phyloP scores from a whole-genome alignment of 78 protist genomes.

The Dictyostelium intermedium region DNA sequence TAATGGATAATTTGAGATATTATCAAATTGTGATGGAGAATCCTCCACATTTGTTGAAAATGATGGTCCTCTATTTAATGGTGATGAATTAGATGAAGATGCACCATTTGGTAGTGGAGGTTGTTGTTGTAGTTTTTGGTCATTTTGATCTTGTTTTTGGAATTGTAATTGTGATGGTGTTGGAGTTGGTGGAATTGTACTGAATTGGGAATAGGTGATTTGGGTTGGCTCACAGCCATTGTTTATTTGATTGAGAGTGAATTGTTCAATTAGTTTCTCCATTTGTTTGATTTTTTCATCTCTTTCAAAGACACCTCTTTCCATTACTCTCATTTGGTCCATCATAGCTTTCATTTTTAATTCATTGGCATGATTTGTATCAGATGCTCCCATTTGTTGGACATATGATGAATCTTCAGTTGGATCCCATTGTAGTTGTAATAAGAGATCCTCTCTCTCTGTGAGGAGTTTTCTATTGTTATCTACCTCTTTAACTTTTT shows the following conservation, averaged over 20 bases:
- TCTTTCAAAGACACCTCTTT: constrained; percentile 36
- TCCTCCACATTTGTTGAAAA: background rate
- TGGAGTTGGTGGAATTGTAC: constrained; percentile 3
- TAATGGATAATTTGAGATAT: background rate
- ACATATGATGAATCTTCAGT: constrained; percentile 1
- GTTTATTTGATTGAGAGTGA: constrained; percentile 5
- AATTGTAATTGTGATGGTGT: background rate
- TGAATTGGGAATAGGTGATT: background rate
- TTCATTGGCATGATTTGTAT: constrained; percentile 18
- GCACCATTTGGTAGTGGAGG: background rate
- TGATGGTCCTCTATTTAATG: background rate
- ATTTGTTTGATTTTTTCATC: constrained; percentile 37
- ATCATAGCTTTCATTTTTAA: constrained; percentile 29
- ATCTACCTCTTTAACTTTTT: background rate
- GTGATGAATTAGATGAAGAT: background rate
- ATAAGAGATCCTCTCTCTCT: constrained; percentile 32
- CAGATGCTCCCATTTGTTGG: background rate
- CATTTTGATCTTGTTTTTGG: background rate
- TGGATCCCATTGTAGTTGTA: constrained; percentile 70
- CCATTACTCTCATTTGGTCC: constrained; percentile 56
- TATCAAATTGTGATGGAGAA: background rate
- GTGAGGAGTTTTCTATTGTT: constrained; percentile 17
- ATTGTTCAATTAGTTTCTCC: constrained; percentile 28
- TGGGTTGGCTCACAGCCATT: background rate
- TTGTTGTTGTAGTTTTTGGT: background rate